phyloP scores from a whole-genome alignment of 768 basidiomycete genomes.

The Phanerodontia chrysosporium region DNA sequence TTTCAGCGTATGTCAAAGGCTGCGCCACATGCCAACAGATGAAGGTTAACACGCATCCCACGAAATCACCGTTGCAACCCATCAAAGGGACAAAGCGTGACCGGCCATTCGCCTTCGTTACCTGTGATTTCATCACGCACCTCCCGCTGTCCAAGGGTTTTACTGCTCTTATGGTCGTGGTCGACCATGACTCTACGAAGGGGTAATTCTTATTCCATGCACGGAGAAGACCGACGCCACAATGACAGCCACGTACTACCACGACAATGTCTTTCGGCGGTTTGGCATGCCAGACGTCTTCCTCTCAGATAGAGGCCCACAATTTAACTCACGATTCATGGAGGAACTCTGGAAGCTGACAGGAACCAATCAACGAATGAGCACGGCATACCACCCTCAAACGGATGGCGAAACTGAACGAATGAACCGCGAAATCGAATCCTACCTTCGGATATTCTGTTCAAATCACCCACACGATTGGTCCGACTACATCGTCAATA shows the following conservation, averaged over 20 bases:
- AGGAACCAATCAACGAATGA: constrained; percentile 14
- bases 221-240: constrained; percentile 26
- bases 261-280: background rate
- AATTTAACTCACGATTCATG: background rate
- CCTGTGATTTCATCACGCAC: constrained; percentile 22
- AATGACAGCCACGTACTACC: background rate
- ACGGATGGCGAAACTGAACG: constrained; percentile 33
- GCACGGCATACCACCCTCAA: constrained; percentile 32
- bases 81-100: background rate
- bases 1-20: constrained; percentile 22
- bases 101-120: constrained; percentile 16
- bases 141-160: constrained; percentile 11
- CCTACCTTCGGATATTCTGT: constrained; percentile 25
- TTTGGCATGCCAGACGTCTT: constrained; percentile 8
- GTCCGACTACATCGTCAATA: background rate
- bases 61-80: constrained; percentile 10
- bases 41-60: constrained; percentile 17
- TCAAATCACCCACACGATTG: background rate
- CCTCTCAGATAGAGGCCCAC: constrained; percentile 9
- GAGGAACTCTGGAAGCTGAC: background rate
- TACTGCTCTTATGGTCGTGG: background rate
- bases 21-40: constrained; percentile 26
- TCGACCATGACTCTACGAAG: background rate
- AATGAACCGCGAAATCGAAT: constrained; percentile 29
- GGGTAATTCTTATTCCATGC: constrained; percentile 27